These are phyloP conservation scores for Pueraria montana DNA, from an alignment of 306 rosid species.

Conservation along the genomic window DNA sequence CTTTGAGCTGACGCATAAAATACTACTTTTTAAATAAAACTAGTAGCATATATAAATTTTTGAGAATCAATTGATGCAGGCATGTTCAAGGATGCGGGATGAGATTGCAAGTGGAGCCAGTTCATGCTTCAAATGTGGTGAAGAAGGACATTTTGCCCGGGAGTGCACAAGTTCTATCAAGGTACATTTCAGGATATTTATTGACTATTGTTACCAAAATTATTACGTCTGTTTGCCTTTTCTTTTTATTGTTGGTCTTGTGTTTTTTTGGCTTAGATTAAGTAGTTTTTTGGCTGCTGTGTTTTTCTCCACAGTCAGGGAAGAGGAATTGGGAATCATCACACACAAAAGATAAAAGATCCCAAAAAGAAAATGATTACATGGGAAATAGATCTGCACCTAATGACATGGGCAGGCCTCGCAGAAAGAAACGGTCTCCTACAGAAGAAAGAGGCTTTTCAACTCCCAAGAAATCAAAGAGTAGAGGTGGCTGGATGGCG, in stretches of 20 bases:
- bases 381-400: constrained; percentile 67
- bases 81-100: constrained; percentile 64
- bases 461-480: constrained; percentile 61
- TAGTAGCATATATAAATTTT: constrained; percentile 1
- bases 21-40: neutral
- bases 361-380: constrained; percentile 58
- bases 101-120: constrained; percentile 60
- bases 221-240: neutral
- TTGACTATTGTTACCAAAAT: constrained; percentile 11
- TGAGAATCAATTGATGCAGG: constrained; percentile 54
- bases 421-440: constrained; percentile 56
- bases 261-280: neutral
- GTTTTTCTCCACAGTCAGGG: constrained; percentile 53
- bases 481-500: constrained; percentile 63
- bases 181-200: constrained; percentile 52
- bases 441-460: constrained; percentile 53
- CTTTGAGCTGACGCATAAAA: neutral
- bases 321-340: constrained; percentile 61
- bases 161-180: constrained; percentile 68
- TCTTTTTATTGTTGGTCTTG: neutral
- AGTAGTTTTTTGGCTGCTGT: constrained; percentile 23
- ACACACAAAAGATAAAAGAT: constrained; percentile 51
- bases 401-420: constrained; percentile 57
- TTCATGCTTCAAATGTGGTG: constrained; percentile 87
- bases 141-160: constrained; percentile 93